Percentiles rank a stretch among this genome's conserved stretches.
Evolutionary conservation across 768 basidiomycete genomes (phyloP).

Genomic region (Lyophyllum decastes): DNA sequence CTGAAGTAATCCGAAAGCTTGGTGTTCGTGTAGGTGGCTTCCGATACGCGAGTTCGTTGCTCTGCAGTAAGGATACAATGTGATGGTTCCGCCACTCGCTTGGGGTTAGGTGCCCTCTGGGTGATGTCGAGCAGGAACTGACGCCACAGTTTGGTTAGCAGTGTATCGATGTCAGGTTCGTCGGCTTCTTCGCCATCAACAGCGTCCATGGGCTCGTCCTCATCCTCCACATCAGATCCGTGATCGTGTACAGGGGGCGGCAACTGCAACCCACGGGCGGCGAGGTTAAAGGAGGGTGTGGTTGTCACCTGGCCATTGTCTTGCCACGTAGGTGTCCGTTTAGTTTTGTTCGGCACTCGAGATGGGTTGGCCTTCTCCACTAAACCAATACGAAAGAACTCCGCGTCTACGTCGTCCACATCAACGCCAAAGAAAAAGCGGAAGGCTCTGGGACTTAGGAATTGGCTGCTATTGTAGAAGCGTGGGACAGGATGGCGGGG

Average conservation of each 20-base stretch:
- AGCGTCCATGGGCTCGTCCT: neutral
- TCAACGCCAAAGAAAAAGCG: neutral
- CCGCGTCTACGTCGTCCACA: neutral
- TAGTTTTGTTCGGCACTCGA: neutral
- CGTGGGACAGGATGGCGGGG: conserved; percentile 8
- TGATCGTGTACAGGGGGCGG: neutral
- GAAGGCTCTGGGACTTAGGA: neutral
- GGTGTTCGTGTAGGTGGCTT: conserved; percentile 14
- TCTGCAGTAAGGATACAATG: conserved; percentile 14
- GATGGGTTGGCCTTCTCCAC: neutral
- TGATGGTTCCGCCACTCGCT: conserved; percentile 2
- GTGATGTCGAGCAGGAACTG: conserved; percentile 25
- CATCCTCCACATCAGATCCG: neutral
- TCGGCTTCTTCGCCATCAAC: too few relatives aligned
- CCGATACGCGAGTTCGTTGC: conserved; percentile 2
- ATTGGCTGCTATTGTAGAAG: neutral
- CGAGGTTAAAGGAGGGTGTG: neutral
- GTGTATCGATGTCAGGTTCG: conserved; percentile 5
- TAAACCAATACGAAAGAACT: neutral
- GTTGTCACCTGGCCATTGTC: neutral
- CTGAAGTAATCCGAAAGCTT: conserved; percentile 16
- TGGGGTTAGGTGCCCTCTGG: conserved; percentile 18
- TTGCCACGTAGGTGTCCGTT: neutral
- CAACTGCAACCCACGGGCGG: neutral
- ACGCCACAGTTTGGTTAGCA: conserved; percentile 18